Base-by-base conservation (phyloP, 352 stramenopile species). In the Phytophthora aleatoria region DNA sequence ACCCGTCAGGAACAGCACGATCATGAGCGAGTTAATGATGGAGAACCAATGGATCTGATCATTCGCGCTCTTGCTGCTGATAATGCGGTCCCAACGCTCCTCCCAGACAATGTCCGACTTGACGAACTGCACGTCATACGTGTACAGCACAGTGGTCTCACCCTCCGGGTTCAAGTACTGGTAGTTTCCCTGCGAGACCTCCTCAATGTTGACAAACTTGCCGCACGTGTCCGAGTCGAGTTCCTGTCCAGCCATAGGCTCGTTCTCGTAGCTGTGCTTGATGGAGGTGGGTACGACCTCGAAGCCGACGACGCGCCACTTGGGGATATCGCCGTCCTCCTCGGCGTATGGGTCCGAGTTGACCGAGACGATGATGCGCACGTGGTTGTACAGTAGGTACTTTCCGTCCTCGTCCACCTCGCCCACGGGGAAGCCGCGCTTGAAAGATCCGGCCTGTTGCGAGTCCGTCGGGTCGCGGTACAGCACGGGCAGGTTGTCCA, bases 21-120 rank as follows among this genome's bases (percentile, higher is more conserved):
- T 99, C 96, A 99, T 99, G 55, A 99, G 89, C 51, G 94, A 99
- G 83, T 99, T 99, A 65, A 99, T 97, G 78, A 99, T 99, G 61
- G 95, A 97, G 82, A 99, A 99, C 83, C 98, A 99, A 74, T 99
- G 98, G 70, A 99, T 99, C 83, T 99, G 97, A 69, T 99, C 97
- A 74, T 99, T 98, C 41, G 95, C 91, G 75, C 81, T 90, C 75
- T 96, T 95, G 61, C 75, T 93, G 71, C 92, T 95, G 72, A 99
- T 96, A 85, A 99, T 99, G n/a, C 98, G 92, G 77, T 99, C 98
- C 98, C 98, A 99, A 43, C 98, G 88, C 69, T 98, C 87, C 24
- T 98, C 89, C 97, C 98, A 99, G 43, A 90, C 69, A 45, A 98
- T 97, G 41, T 98, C 84, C 49, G 83, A 96, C 65, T 97, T 82